phyloP scores from a whole-genome alignment of 805 yeast genomes.

The Phaffomyces antillensis region DNA sequence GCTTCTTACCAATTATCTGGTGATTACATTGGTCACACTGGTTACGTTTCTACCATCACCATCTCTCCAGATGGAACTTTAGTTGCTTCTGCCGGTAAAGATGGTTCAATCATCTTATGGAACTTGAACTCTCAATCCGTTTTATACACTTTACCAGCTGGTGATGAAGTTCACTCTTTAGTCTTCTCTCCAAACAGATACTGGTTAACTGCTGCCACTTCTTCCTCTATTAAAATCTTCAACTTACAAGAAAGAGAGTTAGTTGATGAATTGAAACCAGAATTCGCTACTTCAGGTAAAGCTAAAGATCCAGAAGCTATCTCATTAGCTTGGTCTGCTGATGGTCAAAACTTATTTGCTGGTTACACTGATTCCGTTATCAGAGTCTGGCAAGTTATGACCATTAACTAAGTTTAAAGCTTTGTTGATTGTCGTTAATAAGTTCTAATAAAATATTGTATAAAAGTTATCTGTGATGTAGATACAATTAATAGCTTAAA shows the following conservation, averaged over 20 bases:
- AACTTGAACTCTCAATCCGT: constrained; percentile 80
- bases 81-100: constrained; percentile 99
- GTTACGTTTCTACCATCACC: constrained; percentile 94
- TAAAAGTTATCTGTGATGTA: constrained; percentile 1
- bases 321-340: constrained; percentile 99
- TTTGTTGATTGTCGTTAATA: constrained; percentile 6
- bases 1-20: constrained; percentile 78
- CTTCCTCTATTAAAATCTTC: constrained; percentile 96
- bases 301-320: constrained; percentile 97
- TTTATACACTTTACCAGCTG: constrained; percentile 89
- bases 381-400: constrained; percentile 99
- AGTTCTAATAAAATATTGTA: constrained; percentile 2
- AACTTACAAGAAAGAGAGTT: constrained; percentile 91
- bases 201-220: constrained; percentile 99
- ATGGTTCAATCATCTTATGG: constrained; percentile 98
- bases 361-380: constrained; percentile 99
- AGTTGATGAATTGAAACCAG: constrained; percentile 97
- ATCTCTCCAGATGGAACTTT: constrained; percentile 99
- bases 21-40: constrained; percentile 98
- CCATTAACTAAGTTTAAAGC: constrained; percentile 30
- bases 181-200: constrained; percentile 99
- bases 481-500: neutral
- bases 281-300: constrained; percentile 79
- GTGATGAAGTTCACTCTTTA: constrained; percentile 95
- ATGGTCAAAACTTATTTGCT: constrained; percentile 98